Evolutionary conservation across 2,329 filamentous ascomycete genomes (phyloP).

Genomic region (Sporothrix brasiliensis): DNA sequence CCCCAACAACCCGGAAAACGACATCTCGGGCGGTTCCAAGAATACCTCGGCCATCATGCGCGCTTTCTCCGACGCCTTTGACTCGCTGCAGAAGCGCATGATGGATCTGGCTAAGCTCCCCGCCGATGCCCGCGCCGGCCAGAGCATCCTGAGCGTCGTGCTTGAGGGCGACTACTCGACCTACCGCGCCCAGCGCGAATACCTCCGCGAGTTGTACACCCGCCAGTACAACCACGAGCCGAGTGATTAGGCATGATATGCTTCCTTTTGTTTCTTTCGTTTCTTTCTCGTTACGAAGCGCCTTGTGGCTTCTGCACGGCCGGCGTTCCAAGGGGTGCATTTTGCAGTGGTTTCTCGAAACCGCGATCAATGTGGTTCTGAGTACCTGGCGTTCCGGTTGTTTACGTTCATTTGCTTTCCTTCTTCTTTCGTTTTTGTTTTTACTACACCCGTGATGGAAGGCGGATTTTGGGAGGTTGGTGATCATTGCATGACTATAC

Average conservation of each 20-base stretch:
- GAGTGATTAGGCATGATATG: not conserved
- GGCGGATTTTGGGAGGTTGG: not conserved
- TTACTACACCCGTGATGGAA: not conserved
- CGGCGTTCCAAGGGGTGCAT: slow-evolving; percentile 13
- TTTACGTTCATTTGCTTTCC: not conserved
- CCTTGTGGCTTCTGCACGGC: not conserved
- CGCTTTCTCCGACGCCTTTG: slow-evolving; percentile 69
- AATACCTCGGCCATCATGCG: slow-evolving; percentile 68
- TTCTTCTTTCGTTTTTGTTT: not conserved
- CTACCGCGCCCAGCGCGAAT: slow-evolving; percentile 70
- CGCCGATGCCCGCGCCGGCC: slow-evolving; percentile 37
- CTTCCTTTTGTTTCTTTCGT: not conserved
- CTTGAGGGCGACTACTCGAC: slow-evolving; percentile 77
- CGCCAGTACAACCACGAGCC: slow-evolving; percentile 41
- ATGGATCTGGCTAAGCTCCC: slow-evolving; percentile 48
- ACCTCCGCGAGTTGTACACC: slow-evolving; percentile 58
- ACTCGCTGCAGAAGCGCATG: slow-evolving; percentile 62
- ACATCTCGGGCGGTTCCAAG: slow-evolving; percentile 84
- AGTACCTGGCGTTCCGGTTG: slow-evolving; percentile 2
- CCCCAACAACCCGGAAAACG: slow-evolving; percentile 81
- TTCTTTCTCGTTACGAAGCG: not conserved
- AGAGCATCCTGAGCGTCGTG: slow-evolving; percentile 71
- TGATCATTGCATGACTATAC: slow-evolving; percentile 4
- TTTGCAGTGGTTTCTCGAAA: slow-evolving; percentile 1
- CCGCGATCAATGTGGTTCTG: slow-evolving; percentile 11